phyloP scores from a whole-genome alignment of 2,329 filamentous ascomycete species.

The Fusarium piperis region DNA sequence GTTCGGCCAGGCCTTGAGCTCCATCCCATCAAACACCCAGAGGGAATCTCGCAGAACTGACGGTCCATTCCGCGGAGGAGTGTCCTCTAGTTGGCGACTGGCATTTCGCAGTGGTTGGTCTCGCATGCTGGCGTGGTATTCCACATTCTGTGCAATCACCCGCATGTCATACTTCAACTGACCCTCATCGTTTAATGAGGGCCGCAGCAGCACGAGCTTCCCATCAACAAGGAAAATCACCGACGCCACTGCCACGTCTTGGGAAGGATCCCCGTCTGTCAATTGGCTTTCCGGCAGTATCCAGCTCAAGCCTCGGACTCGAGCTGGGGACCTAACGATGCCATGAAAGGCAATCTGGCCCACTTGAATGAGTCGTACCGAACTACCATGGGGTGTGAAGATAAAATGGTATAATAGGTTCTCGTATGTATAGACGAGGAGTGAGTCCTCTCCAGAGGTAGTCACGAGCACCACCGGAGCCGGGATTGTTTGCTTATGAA shows the following conservation, averaged over 20 bases:
- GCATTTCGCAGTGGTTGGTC: slow-evolving; percentile 71
- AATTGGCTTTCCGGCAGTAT: slow-evolving; percentile 91
- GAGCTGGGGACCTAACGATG: slow-evolving; percentile 90
- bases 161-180: slow-evolving; percentile 98
- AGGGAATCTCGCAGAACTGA: slow-evolving; percentile 81
- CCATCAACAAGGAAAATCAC: slow-evolving; percentile 97
- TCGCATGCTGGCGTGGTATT: slow-evolving; percentile 92
- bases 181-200: slow-evolving; percentile 81
- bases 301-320: slow-evolving; percentile 95
- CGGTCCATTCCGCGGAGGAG: slow-evolving; percentile 39
- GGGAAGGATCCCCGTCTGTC: slow-evolving; percentile 89
- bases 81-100: slow-evolving; percentile 42
- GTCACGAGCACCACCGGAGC: slow-evolving; percentile 91
- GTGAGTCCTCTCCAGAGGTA: slow-evolving; percentile 89
- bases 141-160: slow-evolving; percentile 93
- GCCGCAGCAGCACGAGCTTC: slow-evolving; percentile 91
- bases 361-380: slow-evolving; percentile 86
- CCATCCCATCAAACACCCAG: slow-evolving; percentile 91
- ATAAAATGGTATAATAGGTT: slow-evolving; percentile 96
- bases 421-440: slow-evolving; percentile 96
- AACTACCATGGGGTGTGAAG: slow-evolving; percentile 75
- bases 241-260: slow-evolving; percentile 92
- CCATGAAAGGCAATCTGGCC: slow-evolving; percentile 98
- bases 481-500: slow-evolving; percentile 81
- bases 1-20: slow-evolving; percentile 89